Conservation (phyloP, 306 rosid species). For the Gastrolobium villosum region DNA sequence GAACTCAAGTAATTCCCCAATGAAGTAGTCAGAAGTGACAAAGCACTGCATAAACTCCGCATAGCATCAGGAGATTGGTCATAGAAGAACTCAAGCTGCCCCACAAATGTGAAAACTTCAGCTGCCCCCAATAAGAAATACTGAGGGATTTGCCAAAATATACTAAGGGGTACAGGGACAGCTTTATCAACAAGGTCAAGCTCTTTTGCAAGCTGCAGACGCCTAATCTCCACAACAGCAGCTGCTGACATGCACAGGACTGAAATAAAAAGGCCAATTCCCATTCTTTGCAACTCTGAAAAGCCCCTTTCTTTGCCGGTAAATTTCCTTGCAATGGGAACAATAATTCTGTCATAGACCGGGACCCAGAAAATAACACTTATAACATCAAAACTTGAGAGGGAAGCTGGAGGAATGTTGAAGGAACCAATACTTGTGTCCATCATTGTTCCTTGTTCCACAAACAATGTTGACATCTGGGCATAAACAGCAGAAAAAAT, state of each 20-base stretch:
- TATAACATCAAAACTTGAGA: constrained; percentile 77
- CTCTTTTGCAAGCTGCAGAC: constrained; percentile 76
- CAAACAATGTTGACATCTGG: constrained; percentile 95
- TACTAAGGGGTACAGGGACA: constrained; percentile 75
- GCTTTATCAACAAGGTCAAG: constrained; percentile 67
- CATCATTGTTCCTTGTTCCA: constrained; percentile 94
- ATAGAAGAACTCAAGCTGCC: constrained; percentile 95
- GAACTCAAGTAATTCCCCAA: constrained; percentile 92
- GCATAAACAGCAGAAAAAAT: constrained; percentile 92
- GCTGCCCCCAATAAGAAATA: constrained; percentile 92
- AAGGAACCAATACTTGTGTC: constrained; percentile 82
- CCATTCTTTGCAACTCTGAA: constrained; percentile 95
- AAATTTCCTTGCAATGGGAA: constrained; percentile 82
- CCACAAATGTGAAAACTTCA: constrained; percentile 84
- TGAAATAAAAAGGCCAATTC: constrained; percentile 89
- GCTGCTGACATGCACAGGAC: constrained; percentile 94
- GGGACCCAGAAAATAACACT: constrained; percentile 98
- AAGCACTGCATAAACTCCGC: constrained; percentile 95
- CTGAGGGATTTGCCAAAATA: constrained; percentile 90
- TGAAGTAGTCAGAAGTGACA: constrained; percentile 80
- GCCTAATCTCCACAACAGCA: constrained; percentile 78
- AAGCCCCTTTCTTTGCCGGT: constrained; percentile 92
- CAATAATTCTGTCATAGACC: constrained; percentile 74
- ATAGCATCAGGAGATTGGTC: constrained; percentile 98
- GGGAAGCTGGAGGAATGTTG: constrained; percentile 93